Evolutionary conservation across 2,329 filamentous ascomycete species (phyloP).

Genomic region (Hymenoscyphus fraxineus): DNA sequence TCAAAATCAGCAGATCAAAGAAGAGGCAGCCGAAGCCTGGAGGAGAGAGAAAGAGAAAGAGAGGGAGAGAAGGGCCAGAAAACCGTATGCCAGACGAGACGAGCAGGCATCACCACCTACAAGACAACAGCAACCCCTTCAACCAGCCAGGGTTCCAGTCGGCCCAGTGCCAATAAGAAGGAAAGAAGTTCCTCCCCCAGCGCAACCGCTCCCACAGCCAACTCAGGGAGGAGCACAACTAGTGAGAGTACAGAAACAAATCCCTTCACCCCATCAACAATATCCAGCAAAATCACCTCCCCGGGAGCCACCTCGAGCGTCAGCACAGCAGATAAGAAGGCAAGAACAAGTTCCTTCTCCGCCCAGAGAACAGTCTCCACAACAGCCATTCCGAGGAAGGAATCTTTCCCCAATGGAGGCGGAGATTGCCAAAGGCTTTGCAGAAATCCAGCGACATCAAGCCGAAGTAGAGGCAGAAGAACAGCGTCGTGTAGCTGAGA

Average conservation of each 20-base stretch:
- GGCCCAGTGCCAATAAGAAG: neutral
- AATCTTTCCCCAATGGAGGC: neutral
- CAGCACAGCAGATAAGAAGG: neutral
- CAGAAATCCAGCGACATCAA: neutral
- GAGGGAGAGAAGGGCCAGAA: neutral
- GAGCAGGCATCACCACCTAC: neutral
- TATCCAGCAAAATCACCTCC: neutral
- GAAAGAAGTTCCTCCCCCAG: neutral
- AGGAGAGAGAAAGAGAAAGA: neutral
- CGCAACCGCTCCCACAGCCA: neutral
- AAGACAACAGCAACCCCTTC: neutral
- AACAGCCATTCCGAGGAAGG: neutral
- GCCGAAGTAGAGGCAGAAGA: neutral
- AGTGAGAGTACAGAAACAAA: neutral
- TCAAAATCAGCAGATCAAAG: neutral
- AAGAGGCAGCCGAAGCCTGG: neutral
- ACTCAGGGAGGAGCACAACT: neutral
- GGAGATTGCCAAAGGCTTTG: neutral
- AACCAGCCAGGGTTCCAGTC: neutral
- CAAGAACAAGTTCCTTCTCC: neutral
- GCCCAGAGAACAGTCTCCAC: neutral
- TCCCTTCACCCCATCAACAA: neutral
- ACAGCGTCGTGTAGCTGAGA: neutral
- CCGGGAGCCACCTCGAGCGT: neutral
- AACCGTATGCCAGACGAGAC: neutral